Base-by-base conservation (phyloP, 805 yeast genomes). In the Candida germanica region DNA sequence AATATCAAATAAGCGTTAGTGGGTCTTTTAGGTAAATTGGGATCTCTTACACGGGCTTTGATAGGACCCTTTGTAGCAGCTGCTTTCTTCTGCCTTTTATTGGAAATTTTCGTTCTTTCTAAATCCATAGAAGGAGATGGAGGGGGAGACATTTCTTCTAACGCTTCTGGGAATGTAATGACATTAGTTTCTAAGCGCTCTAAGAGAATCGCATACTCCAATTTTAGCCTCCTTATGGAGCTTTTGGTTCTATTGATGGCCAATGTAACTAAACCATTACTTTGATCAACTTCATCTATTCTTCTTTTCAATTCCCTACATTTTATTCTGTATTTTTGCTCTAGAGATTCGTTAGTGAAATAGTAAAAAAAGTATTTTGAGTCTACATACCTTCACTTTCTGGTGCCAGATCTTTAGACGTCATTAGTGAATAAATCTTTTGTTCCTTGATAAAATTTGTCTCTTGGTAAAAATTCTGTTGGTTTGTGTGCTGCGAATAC, bases 1-100 rank as follows among this genome's bases (percentile, higher is more conserved):
- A 83, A 88, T 18, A 87, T 75, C 43, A 87, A 67, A 52, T 88
- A 89, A 4, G 96, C 95, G 58, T 88, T 89, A 3, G 93, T 82
- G 5, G 96, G 96, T 50, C 94, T 71, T 49, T 84, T 87, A 14
- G 96, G 97, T 50, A 83, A 71, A 47, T 79, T 80, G 7, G 96
- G 96, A 57, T 88, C 95, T 49, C 88, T 76, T 47, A 45, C 36
- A 26, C 36, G 40, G 22, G 28, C 28, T 20, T 37, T 39, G 4
- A 25, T 8, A 14, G 33, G 18, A 6, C 29, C 24, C 10, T 24
- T 26, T 6, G 29, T 9, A 13, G 8, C 31, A 6, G 28, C 23
- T 9, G 25, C 31, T 16, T 30, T 36, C 26, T 31, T 33, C 13
- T 26, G 26, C 16, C 18, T 42, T 34, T 45, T 48, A 29, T 49